These are phyloP conservation scores for Rhodotorula diobovata DNA, from an alignment of 768 basidiomycete species.

Conservation along the genomic window DNA sequence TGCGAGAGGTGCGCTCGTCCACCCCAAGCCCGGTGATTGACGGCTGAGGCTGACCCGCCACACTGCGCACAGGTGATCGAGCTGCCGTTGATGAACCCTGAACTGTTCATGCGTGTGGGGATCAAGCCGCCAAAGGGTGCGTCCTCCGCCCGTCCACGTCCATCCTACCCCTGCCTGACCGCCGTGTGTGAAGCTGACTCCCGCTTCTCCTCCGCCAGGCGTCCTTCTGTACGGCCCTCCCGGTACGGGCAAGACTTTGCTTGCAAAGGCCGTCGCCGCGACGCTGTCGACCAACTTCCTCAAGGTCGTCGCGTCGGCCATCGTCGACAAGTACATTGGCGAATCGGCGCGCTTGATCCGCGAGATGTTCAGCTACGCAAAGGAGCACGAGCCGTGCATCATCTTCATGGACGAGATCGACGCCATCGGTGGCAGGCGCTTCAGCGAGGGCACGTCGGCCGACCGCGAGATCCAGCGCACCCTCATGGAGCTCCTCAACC, in stretches of 20 bases:
- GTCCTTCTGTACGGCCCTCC: conserved; percentile 94
- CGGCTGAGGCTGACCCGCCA: too few relatives aligned
- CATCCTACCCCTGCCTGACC: neutral
- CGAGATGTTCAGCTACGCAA: conserved; percentile 98
- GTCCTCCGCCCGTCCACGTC: neutral
- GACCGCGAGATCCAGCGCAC: conserved; percentile 99
- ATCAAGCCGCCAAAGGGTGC: conserved; percentile 89
- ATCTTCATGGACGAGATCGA: conserved; percentile 56
- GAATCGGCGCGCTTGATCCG: conserved; percentile 92
- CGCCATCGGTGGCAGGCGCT: conserved; percentile 86
- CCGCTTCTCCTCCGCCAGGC: neutral
- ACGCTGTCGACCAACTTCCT: conserved; percentile 97
- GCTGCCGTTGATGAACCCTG: conserved; percentile 85
- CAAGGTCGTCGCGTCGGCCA: conserved; percentile 96
- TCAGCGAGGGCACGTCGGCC: conserved; percentile 93
- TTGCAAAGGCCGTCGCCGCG: conserved; percentile 92
- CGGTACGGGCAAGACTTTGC: conserved; percentile 91
- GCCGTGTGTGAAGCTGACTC: neutral
- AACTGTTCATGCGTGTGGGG: conserved; percentile 89
- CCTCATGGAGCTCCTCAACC: conserved; percentile 97
- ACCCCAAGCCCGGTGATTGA: neutral
- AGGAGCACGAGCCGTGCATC: conserved; percentile 83
- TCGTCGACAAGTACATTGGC: conserved; percentile 97
- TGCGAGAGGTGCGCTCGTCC: conserved; percentile 67
- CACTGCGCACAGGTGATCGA: conserved; percentile 68